Base-by-base conservation (phyloP, 1,284 basidiomycete genomes). In the Laetiporus sulphureus region DNA sequence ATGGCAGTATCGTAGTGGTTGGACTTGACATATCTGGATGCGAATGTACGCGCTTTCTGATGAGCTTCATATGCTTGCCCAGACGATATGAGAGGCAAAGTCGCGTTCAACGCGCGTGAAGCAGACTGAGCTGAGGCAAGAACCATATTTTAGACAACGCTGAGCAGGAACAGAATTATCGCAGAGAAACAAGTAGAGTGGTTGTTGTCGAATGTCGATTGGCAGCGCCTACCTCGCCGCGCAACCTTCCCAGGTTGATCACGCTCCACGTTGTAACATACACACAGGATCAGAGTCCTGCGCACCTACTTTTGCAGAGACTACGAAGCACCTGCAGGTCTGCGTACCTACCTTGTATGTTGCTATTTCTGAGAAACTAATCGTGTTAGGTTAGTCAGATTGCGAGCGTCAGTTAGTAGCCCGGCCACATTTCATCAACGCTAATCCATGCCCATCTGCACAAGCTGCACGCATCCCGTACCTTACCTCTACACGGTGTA, bases 11-110 rank as follows among this genome's bases (percentile, higher is more conserved):
- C 81, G 58, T 83, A 80, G 52, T 91, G 83, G 2, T 72, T 73
- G 3, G 88, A 80, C 62, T 88, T 85, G 38, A 72, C 67, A 59
- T 95, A 90, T 54, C 92, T 77, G 10, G 91, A 83, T 4, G 91
- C 91, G 49, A 93, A 94, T 20, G 93, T 96, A 23, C 93, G 80
- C 20, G 91, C 88, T 66, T 95, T 95, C 62, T 96, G 92, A 55
- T 96, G 93, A 0, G 91, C 92, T 54, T 90, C 88, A 64, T 96
- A 95, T 3, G 86, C 76, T 46, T 83, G 71, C 12, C 83, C 76
- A 15, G 71, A 68, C 11, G 73, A 61, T 42, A 91, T 82, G 36
- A 84, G 73, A 16, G 86, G 86, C 24, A 90, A 64, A 47, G 90
- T 89, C 4, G 83, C 84, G 50, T 77, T 77, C 15, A 90, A 67